Evolutionary conservation across 345 rosid genomes (phyloP).

Genomic region (Citrus cavaleriei): DNA sequence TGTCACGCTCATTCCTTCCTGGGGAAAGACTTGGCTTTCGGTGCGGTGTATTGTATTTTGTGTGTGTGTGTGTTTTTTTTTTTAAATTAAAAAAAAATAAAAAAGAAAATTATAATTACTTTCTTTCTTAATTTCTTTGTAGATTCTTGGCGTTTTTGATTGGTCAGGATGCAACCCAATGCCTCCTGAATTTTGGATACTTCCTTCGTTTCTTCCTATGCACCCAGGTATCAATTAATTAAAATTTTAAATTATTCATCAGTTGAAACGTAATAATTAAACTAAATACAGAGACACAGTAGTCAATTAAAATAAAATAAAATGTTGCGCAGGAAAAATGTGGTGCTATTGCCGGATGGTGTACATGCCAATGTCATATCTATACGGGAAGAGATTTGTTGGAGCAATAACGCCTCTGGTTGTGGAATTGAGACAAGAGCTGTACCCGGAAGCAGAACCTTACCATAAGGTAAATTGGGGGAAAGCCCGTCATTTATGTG

Average conservation of each 20-base stretch:
- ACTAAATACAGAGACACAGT: neutral
- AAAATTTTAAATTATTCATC: neutral
- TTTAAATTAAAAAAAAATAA: too few relatives aligned
- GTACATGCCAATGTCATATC: slow-evolving; percentile 27
- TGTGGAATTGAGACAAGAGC: slow-evolving; percentile 23
- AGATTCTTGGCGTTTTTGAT: slow-evolving; percentile 30
- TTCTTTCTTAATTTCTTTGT: neutral
- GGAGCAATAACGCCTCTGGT: slow-evolving; percentile 27
- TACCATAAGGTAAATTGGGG: slow-evolving; percentile 15
- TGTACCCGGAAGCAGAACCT: slow-evolving; percentile 13
- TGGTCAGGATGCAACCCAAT: slow-evolving; percentile 36
- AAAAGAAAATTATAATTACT: too few relatives aligned
- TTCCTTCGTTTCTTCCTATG: slow-evolving; percentile 27
- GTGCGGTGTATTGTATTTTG: neutral
- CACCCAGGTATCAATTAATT: slow-evolving; percentile 18
- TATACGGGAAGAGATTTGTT: slow-evolving; percentile 19
- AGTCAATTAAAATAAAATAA: too few relatives aligned
- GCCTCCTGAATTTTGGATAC: slow-evolving; percentile 37
- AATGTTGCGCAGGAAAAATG: slow-evolving; percentile 25
- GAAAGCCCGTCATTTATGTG: slow-evolving; percentile 7
- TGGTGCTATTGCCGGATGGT: slow-evolving; percentile 28
- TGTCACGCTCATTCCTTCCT: slow-evolving; percentile 28
- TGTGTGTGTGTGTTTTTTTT: too few relatives aligned
- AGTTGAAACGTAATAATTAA: too few relatives aligned
- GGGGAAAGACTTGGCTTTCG: slow-evolving; percentile 45